Conservation (phyloP, 805 yeast genomes). For the Barnettozyma vustinii region DNA sequence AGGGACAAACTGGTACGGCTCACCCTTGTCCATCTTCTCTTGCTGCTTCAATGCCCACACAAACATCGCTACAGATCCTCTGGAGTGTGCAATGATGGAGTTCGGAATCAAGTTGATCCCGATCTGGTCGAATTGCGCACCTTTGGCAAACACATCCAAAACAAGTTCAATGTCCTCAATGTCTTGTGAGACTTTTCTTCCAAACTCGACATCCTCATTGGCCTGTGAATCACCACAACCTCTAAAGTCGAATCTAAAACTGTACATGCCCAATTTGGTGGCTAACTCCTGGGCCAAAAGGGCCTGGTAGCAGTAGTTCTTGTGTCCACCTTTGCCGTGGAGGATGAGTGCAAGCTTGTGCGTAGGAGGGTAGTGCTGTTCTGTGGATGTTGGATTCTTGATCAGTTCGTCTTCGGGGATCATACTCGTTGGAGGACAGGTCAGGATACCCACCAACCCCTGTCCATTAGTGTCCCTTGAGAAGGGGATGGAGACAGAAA, state of each 20-base stretch:
- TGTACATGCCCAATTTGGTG: constrained; percentile 50
- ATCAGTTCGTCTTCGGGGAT: constrained; percentile 17
- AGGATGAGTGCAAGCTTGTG: constrained; percentile 52
- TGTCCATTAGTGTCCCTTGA: constrained; percentile 20
- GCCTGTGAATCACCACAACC: constrained; percentile 76
- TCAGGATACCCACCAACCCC: constrained; percentile 34
- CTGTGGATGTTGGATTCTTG: constrained; percentile 6
- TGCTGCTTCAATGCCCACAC: constrained; percentile 56
- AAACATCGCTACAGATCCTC: constrained; percentile 75
- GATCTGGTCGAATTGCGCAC: constrained; percentile 24
- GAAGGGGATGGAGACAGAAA: constrained; percentile 22
- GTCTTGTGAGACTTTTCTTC: constrained; percentile 61
- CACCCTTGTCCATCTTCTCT: constrained; percentile 26
- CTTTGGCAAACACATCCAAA: constrained; percentile 25
- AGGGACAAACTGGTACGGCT: constrained; percentile 46
- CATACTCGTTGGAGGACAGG: constrained; percentile 28
- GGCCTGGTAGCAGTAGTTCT: constrained; percentile 71
- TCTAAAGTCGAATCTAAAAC: constrained; percentile 78
- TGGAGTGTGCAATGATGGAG: constrained; percentile 69
- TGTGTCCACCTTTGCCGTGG: constrained; percentile 89
- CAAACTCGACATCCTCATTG: constrained; percentile 27
- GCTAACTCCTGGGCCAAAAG: constrained; percentile 57
- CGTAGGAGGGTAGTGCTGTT: constrained; percentile 30
- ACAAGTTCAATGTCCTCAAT: constrained; percentile 59
- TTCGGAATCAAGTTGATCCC: constrained; percentile 42